A percentile compares a stretch with the other conserved stretches of the same genome.
Conservation (phyloP, 176 grass and related monocot species). For the Juncus inflexus region DNA sequence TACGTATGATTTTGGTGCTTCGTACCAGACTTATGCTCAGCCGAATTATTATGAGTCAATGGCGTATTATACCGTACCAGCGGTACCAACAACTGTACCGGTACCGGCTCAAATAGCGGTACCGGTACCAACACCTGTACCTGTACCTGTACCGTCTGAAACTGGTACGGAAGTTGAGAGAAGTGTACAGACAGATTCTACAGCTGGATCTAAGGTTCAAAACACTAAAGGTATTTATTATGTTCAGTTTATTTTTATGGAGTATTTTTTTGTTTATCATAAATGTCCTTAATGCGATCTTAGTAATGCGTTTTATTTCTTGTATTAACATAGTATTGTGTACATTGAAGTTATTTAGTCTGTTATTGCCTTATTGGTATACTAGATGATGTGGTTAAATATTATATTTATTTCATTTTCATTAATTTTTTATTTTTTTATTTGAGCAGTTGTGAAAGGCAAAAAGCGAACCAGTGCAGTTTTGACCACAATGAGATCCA, state of each 20-base stretch:
- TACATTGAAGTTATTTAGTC: slow-evolving; percentile 15
- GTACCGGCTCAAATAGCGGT: slow-evolving; percentile 33
- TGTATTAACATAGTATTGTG: neutral
- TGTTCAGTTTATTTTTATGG: neutral
- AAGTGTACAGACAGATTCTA: slow-evolving; percentile 1
- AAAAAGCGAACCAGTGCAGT: slow-evolving; percentile 66
- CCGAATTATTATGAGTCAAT: slow-evolving; percentile 10
- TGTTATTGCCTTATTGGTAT: neutral
- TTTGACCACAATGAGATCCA: slow-evolving; percentile 71
- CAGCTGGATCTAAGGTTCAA: neutral
- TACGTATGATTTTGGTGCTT: slow-evolving; percentile 57
- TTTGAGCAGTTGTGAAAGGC: slow-evolving; percentile 43
- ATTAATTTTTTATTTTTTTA: slow-evolving; percentile 13
- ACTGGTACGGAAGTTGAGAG: slow-evolving; percentile 19
- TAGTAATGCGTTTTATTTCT: slow-evolving; percentile 9
- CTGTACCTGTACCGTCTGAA: neutral
- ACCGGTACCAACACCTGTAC: slow-evolving; percentile 43
- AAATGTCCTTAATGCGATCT: no score
- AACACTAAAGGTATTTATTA: slow-evolving; percentile 53
- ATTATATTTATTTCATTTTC: no score
- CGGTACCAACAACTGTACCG: slow-evolving; percentile 42
- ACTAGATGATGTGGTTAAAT: no score
- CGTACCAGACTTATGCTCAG: slow-evolving; percentile 34
- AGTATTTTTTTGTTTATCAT: no score
- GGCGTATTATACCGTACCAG: slow-evolving; percentile 23